Conservation (phyloP, 1,139 yeast genomes). For the Hansenula sp. region DNA sequence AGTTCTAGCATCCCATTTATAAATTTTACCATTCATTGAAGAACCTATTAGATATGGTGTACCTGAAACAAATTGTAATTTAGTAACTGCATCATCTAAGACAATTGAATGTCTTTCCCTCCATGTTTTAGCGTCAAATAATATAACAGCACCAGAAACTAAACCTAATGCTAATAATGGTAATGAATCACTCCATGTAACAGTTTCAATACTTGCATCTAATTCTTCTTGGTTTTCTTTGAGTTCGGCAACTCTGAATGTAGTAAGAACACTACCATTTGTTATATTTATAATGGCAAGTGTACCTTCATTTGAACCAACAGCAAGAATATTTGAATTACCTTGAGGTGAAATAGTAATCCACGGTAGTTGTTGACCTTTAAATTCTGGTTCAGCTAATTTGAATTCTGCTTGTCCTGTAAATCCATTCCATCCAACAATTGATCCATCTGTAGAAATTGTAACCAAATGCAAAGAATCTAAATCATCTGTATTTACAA, state of each 20-base stretch:
- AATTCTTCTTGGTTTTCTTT: constrained; percentile 60
- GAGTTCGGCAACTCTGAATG: constrained; percentile 56
- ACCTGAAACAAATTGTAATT: constrained; percentile 58
- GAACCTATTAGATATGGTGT: constrained; percentile 63
- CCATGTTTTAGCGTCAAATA: constrained; percentile 87
- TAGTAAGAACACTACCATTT: constrained; percentile 62
- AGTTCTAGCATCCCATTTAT: constrained; percentile 86
- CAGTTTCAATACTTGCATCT: constrained; percentile 81
- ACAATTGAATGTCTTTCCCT: constrained; percentile 68
- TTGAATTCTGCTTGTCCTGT: constrained; percentile 64
- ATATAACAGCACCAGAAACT: constrained; percentile 78
- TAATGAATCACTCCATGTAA: constrained; percentile 70
- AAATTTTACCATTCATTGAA: constrained; percentile 80
- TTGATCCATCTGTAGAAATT: constrained; percentile 81
- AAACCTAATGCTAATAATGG: constrained; percentile 79
- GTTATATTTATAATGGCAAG: constrained; percentile 70
- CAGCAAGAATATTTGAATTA: constrained; percentile 47
- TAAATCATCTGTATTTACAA: constrained; percentile 59
- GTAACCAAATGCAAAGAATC: constrained; percentile 66
- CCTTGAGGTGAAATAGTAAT: constrained; percentile 51
- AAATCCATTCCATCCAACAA: constrained; percentile 88
- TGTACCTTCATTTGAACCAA: constrained; percentile 86
- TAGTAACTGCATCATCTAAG: constrained; percentile 80
- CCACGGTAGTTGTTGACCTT: constrained; percentile 83
- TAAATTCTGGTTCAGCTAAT: constrained; percentile 59